Evolutionary conservation across 345 rosid species (phyloP), one percentile per base, ranked within the genome.

Genomic region (Cardiospermum halicacabum): DNA sequence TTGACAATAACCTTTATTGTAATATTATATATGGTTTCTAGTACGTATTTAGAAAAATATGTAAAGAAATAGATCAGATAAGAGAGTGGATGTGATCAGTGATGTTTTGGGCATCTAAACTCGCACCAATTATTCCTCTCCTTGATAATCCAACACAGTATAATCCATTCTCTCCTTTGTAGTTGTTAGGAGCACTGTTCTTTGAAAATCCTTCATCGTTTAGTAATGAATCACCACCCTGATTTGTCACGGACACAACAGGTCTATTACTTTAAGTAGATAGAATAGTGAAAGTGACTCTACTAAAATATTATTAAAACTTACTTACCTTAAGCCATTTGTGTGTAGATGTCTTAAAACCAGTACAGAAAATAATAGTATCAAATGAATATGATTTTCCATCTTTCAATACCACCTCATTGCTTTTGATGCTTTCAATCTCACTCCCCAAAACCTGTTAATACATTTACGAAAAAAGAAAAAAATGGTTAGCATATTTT

Each of bases 301-400:
- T n/a, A n/a, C n/a, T n/a, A n/a, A n/a, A n/a, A n/a, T n/a, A n/a
- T n/a, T n/a, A n/a, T n/a, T n/a, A n/a, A n/a, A n/a, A n/a, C n/a
- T n/a, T n/a, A n/a, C n/a, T n/a, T n/a, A 74, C 77, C 82, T 81
- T 67, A 15, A 81, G 82, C 82, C 85, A 74, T 15, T 6, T 37
- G 30, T 74, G 30, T 28, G 77, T 74, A 27, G 77, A 58, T 26
- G 73, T 56, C 59, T 54, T 74, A 55, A 69, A 74, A 50, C 91
- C 88, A 16, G 86, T 89, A 9, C 91, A 85, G 55, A 89, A 84
- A 7, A 92, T 48, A 50, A 92, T 74, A 0, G 85, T 53, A 72
- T 89, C 84, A 2, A 79, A 89, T 1, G 78, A 54, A 72, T 75
- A 69, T 26, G 76, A 68, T 34, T 50, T 26, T 39, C 83, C 89